Percentiles rank a stretch among this genome's conserved stretches.
These are phyloP conservation scores for Exophiala lecanii-corni DNA, from an alignment of 2,329 filamentous ascomycete species.

Conservation along the genomic window DNA sequence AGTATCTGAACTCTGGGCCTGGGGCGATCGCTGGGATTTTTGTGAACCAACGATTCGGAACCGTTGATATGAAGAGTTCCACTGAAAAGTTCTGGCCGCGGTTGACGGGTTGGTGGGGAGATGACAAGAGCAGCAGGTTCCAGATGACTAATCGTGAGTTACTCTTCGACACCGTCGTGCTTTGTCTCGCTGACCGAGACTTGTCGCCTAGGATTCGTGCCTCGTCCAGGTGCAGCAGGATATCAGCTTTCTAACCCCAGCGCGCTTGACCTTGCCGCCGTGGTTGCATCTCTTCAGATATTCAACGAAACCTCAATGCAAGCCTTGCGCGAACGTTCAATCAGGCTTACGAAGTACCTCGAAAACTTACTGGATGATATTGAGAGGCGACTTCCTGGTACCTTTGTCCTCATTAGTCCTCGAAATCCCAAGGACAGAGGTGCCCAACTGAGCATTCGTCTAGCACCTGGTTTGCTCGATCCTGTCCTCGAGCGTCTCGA, in stretches of 20 bases:
- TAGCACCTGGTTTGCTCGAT: constrained; percentile 67
- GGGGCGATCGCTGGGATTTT: constrained; percentile 77
- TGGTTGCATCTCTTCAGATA: constrained; percentile 67
- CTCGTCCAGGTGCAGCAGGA: constrained; percentile 71
- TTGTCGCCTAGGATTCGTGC: constrained; percentile 55
- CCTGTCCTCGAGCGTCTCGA: constrained; percentile 59
- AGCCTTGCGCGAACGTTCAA: constrained; percentile 64
- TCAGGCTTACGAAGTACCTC: constrained; percentile 71
- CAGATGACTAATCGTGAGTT: constrained; percentile 52
- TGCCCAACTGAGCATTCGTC: constrained; percentile 70
- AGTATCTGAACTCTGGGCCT: constrained; percentile 84
- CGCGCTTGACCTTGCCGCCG: constrained; percentile 70
- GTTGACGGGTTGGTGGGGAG: constrained; percentile 79
- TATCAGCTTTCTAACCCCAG: constrained; percentile 84
- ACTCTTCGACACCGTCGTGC: constrained; percentile 11
- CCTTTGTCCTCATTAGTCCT: constrained; percentile 66
- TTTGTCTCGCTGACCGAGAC: neutral
- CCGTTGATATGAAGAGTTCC: constrained; percentile 38
- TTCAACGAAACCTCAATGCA: constrained; percentile 68
- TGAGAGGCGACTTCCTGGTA: constrained; percentile 24
- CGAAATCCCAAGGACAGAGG: constrained; percentile 63
- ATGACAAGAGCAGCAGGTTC: constrained; percentile 68
- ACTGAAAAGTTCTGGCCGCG: constrained; percentile 54
- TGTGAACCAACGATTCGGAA: constrained; percentile 70
- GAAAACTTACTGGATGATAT: constrained; percentile 56